Conservation (phyloP, 805 yeast species). For the Torulaspora franciscae region DNA sequence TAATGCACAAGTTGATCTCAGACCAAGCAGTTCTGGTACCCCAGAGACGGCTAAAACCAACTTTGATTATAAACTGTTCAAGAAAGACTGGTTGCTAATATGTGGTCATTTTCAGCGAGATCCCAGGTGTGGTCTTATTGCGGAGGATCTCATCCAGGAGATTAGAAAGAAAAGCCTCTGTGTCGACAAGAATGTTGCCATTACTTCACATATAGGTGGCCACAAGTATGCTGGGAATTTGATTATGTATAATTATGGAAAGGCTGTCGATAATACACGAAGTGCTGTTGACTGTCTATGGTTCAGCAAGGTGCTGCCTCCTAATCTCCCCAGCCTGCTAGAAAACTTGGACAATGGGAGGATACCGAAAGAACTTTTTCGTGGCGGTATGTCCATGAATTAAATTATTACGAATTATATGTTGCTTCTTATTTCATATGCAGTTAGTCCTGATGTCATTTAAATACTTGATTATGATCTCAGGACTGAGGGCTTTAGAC, state of each 20-base stretch:
- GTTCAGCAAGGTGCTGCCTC: conserved; percentile 74
- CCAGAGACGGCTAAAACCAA: background rate
- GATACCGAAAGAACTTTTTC: conserved; percentile 52
- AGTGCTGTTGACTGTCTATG: conserved; percentile 43
- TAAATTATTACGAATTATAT: background rate
- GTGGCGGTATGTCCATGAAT: conserved; percentile 38
- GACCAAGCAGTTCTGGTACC: background rate
- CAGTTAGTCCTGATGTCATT: conserved; percentile 30
- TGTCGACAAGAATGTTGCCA: conserved; percentile 42
- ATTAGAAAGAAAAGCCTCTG: conserved; percentile 3
- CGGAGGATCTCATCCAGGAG: conserved; percentile 19
- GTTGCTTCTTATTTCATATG: conserved; percentile 15
- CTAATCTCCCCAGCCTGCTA: conserved; percentile 61
- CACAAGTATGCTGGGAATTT: conserved; percentile 84
- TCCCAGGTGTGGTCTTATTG: conserved; percentile 26
- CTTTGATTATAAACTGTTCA: conserved; percentile 10
- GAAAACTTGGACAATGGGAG: conserved; percentile 47
- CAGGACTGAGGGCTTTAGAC: conserved; percentile 37
- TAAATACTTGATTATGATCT: conserved; percentile 16
- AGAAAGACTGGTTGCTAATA: conserved; percentile 19
- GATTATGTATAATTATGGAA: conserved; percentile 45
- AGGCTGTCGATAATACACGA: conserved; percentile 17
- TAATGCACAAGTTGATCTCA: conserved; percentile 4
- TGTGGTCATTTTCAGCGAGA: conserved; percentile 32
- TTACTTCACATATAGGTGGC: conserved; percentile 77